phyloP scores from a whole-genome alignment of 1,284 basidiomycete genomes.

The Spongispora temasekensis region DNA sequence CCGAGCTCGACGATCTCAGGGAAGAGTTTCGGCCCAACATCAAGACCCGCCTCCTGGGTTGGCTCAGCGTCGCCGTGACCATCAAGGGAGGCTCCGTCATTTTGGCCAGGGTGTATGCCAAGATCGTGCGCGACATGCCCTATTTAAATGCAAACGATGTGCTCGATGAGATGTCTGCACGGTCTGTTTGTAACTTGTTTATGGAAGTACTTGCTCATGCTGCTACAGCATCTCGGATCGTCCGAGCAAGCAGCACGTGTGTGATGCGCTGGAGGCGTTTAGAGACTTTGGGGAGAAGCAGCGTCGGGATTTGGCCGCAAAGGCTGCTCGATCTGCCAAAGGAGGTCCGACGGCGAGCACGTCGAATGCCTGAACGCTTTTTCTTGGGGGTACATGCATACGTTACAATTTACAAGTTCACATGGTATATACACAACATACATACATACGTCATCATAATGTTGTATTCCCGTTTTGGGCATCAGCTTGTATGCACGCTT shows the following conservation, averaged over 20 bases:
- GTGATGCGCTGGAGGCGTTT: constrained; percentile 51
- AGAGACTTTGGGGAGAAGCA: constrained; percentile 53
- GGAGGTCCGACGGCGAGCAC: not conserved
- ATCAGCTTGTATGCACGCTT: constrained; percentile 13
- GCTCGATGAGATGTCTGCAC: constrained; percentile 52
- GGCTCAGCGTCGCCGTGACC: constrained; percentile 43
- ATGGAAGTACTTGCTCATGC: not conserved
- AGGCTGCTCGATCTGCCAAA: not conserved
- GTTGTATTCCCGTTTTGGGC: constrained; percentile 36
- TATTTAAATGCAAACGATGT: constrained; percentile 52
- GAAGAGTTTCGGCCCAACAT: constrained; percentile 60
- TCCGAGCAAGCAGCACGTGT: constrained; percentile 51
- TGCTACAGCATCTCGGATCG: constrained; percentile 48
- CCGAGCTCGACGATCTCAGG: constrained; percentile 57
- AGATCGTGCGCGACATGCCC: constrained; percentile 53
- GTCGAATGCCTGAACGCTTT: not conserved
- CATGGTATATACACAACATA: too few species aligned
- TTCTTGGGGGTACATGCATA: too few species aligned
- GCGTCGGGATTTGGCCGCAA: constrained; percentile 31
- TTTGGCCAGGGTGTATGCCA: constrained; percentile 43
- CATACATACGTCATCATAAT: too few species aligned
- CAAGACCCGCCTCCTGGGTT: constrained; percentile 56
- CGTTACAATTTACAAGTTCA: too few species aligned
- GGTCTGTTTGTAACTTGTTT: constrained; percentile 38
- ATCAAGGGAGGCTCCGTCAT: constrained; percentile 40